Conservation (phyloP, 139 green algal species). For the Chlamydomonas applanata region DNA sequence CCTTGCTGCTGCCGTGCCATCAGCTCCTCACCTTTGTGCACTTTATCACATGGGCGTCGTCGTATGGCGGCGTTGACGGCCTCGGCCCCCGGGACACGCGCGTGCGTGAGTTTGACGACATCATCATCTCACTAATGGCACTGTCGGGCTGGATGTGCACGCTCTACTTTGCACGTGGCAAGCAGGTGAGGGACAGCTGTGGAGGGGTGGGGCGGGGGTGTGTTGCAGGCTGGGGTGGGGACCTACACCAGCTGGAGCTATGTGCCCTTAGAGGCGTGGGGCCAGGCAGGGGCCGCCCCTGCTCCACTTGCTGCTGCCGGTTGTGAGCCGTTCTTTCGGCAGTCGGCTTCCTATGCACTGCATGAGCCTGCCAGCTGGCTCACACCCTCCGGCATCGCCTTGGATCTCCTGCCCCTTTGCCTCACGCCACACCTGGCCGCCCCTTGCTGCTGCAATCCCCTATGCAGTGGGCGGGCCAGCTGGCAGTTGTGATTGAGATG, state of each 20-base stretch:
- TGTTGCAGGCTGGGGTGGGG: too few species aligned
- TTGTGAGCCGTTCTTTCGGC: too few species aligned
- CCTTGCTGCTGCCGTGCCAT: slow-evolving; percentile 48
- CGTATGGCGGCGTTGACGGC: slow-evolving; percentile 34
- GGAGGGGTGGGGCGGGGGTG: too few species aligned
- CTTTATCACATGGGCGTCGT: slow-evolving; percentile 50
- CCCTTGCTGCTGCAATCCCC: neutral
- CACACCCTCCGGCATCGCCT: neutral
- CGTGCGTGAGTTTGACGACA: slow-evolving; percentile 51
- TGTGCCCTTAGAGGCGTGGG: too few species aligned
- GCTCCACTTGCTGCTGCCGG: too few species aligned
- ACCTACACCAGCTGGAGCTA: too few species aligned
- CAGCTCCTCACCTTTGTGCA: slow-evolving; percentile 42
- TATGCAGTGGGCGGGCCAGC: slow-evolving; percentile 24
- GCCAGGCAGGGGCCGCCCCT: too few species aligned
- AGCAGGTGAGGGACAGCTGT: too few species aligned
- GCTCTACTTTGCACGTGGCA: slow-evolving; percentile 39
- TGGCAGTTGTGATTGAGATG: slow-evolving; percentile 46
- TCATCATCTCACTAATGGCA: slow-evolving; percentile 47
- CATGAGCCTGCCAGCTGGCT: too few species aligned
- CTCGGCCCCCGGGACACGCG: slow-evolving; percentile 2
- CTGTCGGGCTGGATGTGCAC: slow-evolving; percentile 48
- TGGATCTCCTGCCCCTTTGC: neutral
- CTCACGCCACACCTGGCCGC: neutral
- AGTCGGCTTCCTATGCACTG: too few species aligned